Evolutionary conservation across 148 eudicot species (phyloP), one percentile per base, ranked within the genome.

Genomic region (Chenopodium berlandieri): DNA sequence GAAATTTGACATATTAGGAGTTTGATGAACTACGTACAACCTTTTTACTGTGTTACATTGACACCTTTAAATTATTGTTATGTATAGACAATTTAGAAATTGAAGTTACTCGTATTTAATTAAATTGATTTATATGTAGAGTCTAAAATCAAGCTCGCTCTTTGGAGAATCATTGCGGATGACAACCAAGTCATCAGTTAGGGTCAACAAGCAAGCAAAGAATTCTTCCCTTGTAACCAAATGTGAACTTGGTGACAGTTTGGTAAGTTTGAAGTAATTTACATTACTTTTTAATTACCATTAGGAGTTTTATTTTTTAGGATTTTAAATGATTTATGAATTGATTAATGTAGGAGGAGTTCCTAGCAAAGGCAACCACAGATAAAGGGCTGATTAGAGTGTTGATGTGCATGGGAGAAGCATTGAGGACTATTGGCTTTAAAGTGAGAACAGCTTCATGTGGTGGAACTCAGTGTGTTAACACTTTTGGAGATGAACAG

Each of bases 361-460:
- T 97, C 81, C 86, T 97, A 58, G n/a, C 89, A 73, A 97, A 94
- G 88, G 84, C 98, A 74, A 94, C 99, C 23, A 23, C 88, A 40
- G 99, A 94, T 79, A 97, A 94, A 89, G 97, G 91, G 56, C 83
- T 97, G 78, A 91, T 92, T 30, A 90, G 95, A 80, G 75, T 97
- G 83, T 80, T 97, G 93, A 86, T 85, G 83, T 91, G 97, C 86
- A 92, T 97, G 98, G 97, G 99, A 62, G 99, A 97, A 88, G 99
- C 99, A 30, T 54, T 97, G 22, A 88, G 99, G 77, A 97, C 98
- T 63, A 94, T 97, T 84, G 90, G 90, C 73, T 97, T 87, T 88
- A 97, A 97, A 91, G 99, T 97, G 20, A 91, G 97, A 83, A 97
- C 99, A 67, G 98, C 99, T 85, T 91, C 99, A 62, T 97, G 99